These are phyloP conservation scores for Claviceps capensis DNA, from an alignment of 2,329 filamentous ascomycete genomes.

Conservation along the genomic window DNA sequence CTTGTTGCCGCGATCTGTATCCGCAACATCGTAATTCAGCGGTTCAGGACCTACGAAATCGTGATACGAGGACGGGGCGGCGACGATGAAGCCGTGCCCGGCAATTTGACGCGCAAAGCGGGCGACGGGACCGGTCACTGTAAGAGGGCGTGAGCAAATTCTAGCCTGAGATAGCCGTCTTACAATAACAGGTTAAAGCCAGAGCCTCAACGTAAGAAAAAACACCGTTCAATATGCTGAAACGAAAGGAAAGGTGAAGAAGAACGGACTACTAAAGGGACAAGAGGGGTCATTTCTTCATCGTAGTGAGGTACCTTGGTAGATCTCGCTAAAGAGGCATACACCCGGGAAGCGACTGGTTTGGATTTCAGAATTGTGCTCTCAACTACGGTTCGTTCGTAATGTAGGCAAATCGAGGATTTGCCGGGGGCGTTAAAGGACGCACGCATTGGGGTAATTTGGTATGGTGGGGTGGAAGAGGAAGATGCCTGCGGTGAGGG, in stretches of 20 bases:
- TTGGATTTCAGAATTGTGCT: neutral
- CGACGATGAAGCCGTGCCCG: constrained; percentile 85
- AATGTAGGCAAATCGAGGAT: too few species aligned
- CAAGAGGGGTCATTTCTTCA: too few species aligned
- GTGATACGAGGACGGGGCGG: constrained; percentile 81
- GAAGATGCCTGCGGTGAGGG: constrained; percentile 56
- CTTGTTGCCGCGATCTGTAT: constrained; percentile 76
- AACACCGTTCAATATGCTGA: too few species aligned
- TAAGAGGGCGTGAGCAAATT: neutral
- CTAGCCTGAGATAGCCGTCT: too few species aligned
- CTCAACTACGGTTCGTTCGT: too few species aligned
- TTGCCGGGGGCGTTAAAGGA: neutral
- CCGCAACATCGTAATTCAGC: constrained; percentile 72
- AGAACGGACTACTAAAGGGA: neutral
- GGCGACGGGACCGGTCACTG: constrained; percentile 80
- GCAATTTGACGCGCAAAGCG: constrained; percentile 87
- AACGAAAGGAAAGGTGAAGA: neutral
- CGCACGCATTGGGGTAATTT: constrained; percentile 68
- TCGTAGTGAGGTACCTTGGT: constrained; percentile 56
- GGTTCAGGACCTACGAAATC: constrained; percentile 81
- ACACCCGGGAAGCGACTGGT: constrained; percentile 66
- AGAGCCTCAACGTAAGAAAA: too few species aligned
- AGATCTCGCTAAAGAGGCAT: constrained; percentile 85
- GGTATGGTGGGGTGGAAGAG: constrained; percentile 76
- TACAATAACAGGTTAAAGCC: too few species aligned